Base-by-base conservation (phyloP, 352 stramenopile species). In the Phytophthora multivora region DNA sequence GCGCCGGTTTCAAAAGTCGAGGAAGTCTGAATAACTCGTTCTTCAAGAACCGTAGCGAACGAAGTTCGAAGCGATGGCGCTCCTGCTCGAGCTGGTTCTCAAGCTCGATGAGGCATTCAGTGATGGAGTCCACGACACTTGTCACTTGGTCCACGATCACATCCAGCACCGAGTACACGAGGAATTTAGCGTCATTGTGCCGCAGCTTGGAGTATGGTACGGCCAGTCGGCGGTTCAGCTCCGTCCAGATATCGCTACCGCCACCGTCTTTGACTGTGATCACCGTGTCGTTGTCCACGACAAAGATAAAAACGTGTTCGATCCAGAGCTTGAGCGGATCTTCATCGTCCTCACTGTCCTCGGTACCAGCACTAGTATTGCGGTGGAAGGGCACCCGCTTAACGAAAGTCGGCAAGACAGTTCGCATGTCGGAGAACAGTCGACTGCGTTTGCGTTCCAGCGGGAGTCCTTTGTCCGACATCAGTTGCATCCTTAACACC, bases 181-280 rank as follows among this genome's bases (percentile, higher is more conserved):
- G 79, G 48, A 95, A 96, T 33, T 95, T 91, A 41, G 86, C 88
- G 51, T 90, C 82, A 55, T 95, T 95, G 61, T 96, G 86, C 9
- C 89, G 81, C 28, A 97, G 65, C 58, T 96, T 97, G n/a, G 89
- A 96, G 70, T 95, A 96, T 36, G 82, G 77, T 26, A 93, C 84
- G 10, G 81, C 81, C 11, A 97, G 58, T 5, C 89, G 77, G 3
- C 81, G 71, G 21, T 84, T 92, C 5, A 97, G 57, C 48, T 90
- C 77, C 6, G 69, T 69, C 86, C 81, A 94, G 53, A 91, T 91
- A 55, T 88, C 73, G 63, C 68, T 87, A 21, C 73, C 68, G 16
- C 73, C 75, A 26, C 75, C 83, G 53, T 91, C 78, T 40, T 92
- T 93, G 47, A 95, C 86, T 4, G 86, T 95, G 50, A 96, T 91